A percentile compares a stretch with the other conserved stretches of the same genome.
Evolutionary conservation across 2,329 filamentous ascomycete genomes (phyloP).

Genomic region (Pyrenochaeta sp.): DNA sequence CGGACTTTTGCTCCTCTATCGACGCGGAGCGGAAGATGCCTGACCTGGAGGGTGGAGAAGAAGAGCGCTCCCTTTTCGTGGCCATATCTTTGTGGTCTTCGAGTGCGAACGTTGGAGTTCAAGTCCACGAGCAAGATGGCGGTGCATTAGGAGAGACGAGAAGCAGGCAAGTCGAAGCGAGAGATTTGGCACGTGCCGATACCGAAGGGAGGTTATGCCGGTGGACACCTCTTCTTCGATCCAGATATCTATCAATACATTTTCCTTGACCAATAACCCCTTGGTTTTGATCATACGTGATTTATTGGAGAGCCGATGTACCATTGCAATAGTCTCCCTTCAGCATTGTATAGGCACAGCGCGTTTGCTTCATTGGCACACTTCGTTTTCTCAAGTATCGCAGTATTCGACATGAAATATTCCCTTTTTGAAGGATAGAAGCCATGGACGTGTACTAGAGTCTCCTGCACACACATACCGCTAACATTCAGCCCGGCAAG

Average conservation of each 20-base stretch:
- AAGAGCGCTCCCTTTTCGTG: constrained; percentile 39
- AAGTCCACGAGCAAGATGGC: constrained; percentile 8
- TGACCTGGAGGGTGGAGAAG: constrained; percentile 16
- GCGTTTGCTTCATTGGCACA: neutral
- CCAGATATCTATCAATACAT: constrained; percentile 1
- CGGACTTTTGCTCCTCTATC: constrained; percentile 61
- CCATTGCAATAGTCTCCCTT: neutral
- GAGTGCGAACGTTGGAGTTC: neutral
- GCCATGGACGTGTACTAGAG: neutral
- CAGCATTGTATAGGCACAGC: neutral
- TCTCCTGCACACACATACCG: neutral
- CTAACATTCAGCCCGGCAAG: neutral
- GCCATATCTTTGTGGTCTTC: constrained; percentile 31
- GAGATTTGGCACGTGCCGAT: constrained; percentile 4
- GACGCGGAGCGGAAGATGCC: constrained; percentile 56
- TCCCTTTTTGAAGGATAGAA: neutral
- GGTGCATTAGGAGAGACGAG: constrained; percentile 3
- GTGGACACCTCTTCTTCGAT: neutral
- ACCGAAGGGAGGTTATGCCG: constrained; percentile 19
- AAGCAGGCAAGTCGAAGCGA: constrained; percentile 21
- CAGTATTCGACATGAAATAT: neutral
- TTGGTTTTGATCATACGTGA: neutral
- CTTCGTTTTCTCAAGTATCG: neutral
- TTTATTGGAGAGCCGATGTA: neutral
- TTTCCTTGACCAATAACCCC: neutral